Evolutionary conservation across 495 filamentous ascomycete genomes (phyloP).

Genomic region (Penicillium ucsense): DNA sequence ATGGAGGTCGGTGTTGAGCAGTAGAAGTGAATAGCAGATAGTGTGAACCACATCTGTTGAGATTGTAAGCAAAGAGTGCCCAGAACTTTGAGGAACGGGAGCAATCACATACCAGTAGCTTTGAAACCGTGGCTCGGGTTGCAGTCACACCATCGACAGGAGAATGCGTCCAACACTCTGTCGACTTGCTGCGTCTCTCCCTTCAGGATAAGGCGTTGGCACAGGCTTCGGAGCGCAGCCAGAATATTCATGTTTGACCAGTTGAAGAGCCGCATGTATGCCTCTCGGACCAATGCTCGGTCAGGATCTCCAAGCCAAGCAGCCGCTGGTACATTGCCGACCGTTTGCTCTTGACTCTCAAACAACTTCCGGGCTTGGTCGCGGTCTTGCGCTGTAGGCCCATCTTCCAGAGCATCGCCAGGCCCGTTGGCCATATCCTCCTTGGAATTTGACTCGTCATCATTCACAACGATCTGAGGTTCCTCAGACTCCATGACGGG

Average conservation of each 20-base stretch:
- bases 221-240: constrained; percentile 67
- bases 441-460: constrained; percentile 1
- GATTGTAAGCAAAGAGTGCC: constrained; percentile 4
- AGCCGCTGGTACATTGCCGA: constrained; percentile 66
- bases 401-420: constrained; percentile 17
- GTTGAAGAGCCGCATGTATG: constrained; percentile 89
- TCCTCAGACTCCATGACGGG: constrained; percentile 26
- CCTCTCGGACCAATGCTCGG: constrained; percentile 57
- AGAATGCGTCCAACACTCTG: constrained; percentile 80
- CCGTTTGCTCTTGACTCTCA: constrained; percentile 74
- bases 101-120: constrained; percentile 52
- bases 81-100: background rate
- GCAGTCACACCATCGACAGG: constrained; percentile 84
- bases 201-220: constrained; percentile 70
- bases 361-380: constrained; percentile 74
- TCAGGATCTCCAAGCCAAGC: constrained; percentile 77
- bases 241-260: constrained; percentile 78
- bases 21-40: constrained; percentile 88
- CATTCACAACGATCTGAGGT: constrained; percentile 4
- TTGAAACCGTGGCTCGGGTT: constrained; percentile 95
- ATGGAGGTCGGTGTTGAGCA: constrained; percentile 95
- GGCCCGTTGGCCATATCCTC: constrained; percentile 14
- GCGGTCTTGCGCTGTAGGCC: constrained; percentile 47
- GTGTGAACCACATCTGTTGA: constrained; percentile 84
- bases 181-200: constrained; percentile 97